A percentile compares a stretch with the other conserved stretches of the same genome.
Evolutionary conservation across 1,139 yeast genomes (phyloP).

Genomic region (Lodderomyces metapsilosis): DNA sequence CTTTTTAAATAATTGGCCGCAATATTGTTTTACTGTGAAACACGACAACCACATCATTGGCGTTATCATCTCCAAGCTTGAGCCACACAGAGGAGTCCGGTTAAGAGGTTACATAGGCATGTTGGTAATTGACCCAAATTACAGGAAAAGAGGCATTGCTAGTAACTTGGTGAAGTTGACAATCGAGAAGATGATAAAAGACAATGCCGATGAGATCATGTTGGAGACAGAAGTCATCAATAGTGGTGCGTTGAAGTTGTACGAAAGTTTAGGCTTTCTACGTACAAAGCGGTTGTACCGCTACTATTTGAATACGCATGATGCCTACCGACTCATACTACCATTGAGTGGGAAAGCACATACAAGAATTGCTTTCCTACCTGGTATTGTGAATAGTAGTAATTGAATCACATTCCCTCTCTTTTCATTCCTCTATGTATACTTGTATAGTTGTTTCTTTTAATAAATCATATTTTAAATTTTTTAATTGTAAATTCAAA

Average conservation of each 20-base stretch:
- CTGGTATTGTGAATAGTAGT: constrained; percentile 6
- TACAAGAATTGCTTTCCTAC: constrained; percentile 33
- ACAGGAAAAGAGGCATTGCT: constrained; percentile 82
- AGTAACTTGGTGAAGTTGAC: constrained; percentile 62
- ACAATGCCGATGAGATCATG: constrained; percentile 79
- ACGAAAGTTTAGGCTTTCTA: constrained; percentile 85
- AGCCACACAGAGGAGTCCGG: constrained; percentile 69
- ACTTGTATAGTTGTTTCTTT: too few species aligned
- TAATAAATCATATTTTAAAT: too few species aligned
- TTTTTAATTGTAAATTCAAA: too few species aligned
- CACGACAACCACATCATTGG: constrained; percentile 51
- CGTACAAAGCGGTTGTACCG: constrained; percentile 78
- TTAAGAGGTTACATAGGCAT: constrained; percentile 91
- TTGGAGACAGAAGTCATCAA: constrained; percentile 90
- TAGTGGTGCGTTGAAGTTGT: constrained; percentile 68
- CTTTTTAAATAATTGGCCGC: constrained; percentile 47
- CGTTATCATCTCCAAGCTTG: constrained; percentile 82
- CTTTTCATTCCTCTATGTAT: too few species aligned
- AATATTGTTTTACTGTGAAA: constrained; percentile 42
- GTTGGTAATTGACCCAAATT: constrained; percentile 77
- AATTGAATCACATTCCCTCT: too few species aligned
- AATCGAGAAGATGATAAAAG: constrained; percentile 61
- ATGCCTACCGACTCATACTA: constrained; percentile 77
- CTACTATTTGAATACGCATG: constrained; percentile 88
- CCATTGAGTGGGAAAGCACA: constrained; percentile 32